phyloP scores from a whole-genome alignment of 371 early-diverging fungal species.

The Rhizopus sp. region DNA sequence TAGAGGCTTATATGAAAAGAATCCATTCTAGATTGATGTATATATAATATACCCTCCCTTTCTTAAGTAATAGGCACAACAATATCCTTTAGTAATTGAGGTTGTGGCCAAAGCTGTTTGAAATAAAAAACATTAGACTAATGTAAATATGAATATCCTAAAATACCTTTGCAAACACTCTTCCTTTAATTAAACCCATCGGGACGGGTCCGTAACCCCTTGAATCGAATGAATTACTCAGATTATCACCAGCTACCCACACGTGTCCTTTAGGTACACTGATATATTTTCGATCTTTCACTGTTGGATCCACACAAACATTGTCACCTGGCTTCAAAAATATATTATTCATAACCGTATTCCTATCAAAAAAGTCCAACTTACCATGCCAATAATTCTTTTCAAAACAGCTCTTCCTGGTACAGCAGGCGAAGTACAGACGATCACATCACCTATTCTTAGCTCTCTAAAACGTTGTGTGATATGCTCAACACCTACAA shows the following conservation, averaged over 20 bases:
- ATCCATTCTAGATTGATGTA: conserved; percentile 2
- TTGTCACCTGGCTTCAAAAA: conserved; percentile 67
- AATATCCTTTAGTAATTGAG: conserved; percentile 24
- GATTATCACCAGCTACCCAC: conserved; percentile 83
- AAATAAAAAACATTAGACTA: conserved; percentile 8
- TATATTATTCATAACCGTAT: not conserved
- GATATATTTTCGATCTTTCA: conserved; percentile 52
- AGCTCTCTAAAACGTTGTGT: conserved; percentile 54
- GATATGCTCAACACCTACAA: conserved; percentile 69
- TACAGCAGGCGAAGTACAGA: conserved; percentile 66
- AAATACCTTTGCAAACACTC: conserved; percentile 69
- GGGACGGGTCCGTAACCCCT: conserved; percentile 84
- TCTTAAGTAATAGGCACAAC: not conserved
- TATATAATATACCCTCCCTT: too few relatives aligned
- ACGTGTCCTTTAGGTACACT: conserved; percentile 69
- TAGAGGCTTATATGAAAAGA: conserved; percentile 14
- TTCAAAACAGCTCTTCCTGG: conserved; percentile 73
- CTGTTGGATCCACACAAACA: conserved; percentile 70
- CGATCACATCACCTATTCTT: conserved; percentile 75
- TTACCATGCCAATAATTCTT: conserved; percentile 76
- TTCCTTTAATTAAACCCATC: conserved; percentile 75
- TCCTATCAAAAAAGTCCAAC: conserved; percentile 2
- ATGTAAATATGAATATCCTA: not conserved
- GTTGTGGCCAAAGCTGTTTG: conserved; percentile 41
- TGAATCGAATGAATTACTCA: conserved; percentile 81